Evolutionary conservation across 2,329 filamentous ascomycete species (phyloP).

Genomic region (Aaosphaeria pasadenensis): DNA sequence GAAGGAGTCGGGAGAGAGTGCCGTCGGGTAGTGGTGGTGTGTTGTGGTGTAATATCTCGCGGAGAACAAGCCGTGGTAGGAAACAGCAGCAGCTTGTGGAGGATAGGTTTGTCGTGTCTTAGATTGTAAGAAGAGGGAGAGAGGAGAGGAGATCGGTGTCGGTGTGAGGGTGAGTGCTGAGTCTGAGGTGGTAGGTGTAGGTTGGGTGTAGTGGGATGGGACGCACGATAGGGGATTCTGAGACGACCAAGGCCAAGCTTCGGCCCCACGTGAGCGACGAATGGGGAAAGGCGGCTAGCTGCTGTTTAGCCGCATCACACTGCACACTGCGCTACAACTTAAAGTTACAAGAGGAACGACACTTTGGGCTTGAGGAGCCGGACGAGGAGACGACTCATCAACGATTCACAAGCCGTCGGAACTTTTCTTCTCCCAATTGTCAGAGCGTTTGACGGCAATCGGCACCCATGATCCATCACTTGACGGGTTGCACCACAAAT

Average conservation of each 20-base stretch:
- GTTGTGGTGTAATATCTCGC: neutral
- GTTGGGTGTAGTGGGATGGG: conserved; percentile 9
- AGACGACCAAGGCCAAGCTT: neutral
- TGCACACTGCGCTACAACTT: neutral
- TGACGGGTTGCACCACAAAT: too few species aligned
- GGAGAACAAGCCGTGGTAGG: neutral
- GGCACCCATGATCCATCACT: neutral
- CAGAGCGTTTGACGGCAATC: neutral
- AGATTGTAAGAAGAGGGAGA: neutral
- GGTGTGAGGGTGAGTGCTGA: conserved; percentile 5
- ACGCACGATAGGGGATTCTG: conserved; percentile 10
- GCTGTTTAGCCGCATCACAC: conserved; percentile 2
- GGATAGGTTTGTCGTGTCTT: neutral
- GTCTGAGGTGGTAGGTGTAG: neutral
- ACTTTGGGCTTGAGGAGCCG: too few species aligned
- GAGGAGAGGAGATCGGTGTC: neutral
- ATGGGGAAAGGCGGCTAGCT: neutral
- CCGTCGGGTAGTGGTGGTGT: neutral
- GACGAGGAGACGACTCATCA: neutral
- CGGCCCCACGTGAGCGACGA: neutral
- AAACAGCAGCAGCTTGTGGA: neutral
- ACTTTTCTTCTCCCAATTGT: neutral
- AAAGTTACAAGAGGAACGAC: too few species aligned
- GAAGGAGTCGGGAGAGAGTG: neutral
- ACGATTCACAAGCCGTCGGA: conserved; percentile 1